phyloP scores from a whole-genome alignment of 768 basidiomycete species.

The Leccinum boreale region DNA sequence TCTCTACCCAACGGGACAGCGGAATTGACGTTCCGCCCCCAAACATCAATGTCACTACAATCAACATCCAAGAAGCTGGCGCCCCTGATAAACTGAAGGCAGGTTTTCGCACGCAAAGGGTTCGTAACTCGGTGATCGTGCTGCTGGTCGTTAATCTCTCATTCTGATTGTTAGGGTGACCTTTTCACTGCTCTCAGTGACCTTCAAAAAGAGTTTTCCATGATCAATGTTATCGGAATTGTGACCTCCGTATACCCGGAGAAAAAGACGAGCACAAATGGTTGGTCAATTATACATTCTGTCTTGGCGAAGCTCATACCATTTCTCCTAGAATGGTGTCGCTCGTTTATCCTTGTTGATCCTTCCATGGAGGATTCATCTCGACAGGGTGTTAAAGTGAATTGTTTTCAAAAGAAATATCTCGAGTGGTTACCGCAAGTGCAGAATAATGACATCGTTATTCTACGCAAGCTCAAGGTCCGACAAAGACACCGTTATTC shows the following conservation, averaged over 20 bases:
- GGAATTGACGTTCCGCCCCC: background rate
- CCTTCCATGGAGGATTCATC: conserved; percentile 38
- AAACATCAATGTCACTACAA: background rate
- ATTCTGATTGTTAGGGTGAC: conserved; percentile 23
- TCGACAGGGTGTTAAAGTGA: conserved; percentile 34
- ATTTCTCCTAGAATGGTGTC: conserved; percentile 42
- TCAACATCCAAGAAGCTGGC: background rate
- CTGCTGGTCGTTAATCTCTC: background rate
- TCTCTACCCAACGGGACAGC: background rate
- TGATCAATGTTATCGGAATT: conserved; percentile 32
- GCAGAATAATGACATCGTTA: conserved; percentile 46
- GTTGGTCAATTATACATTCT: conserved; percentile 17
- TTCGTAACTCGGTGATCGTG: conserved; percentile 8
- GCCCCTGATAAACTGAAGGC: conserved; percentile 9
- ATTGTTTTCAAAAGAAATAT: conserved; percentile 50
- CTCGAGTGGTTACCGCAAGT: conserved; percentile 50
- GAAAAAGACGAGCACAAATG: conserved; percentile 21
- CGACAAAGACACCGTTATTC: background rate
- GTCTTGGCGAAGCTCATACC: background rate
- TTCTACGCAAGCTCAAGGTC: conserved; percentile 53
- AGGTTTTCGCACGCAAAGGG: conserved; percentile 28
- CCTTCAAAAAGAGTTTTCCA: conserved; percentile 10
- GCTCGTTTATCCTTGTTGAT: conserved; percentile 49
- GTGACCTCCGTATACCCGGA: conserved; percentile 18
- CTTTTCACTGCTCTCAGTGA: conserved; percentile 18